Evolutionary conservation across 2,329 filamentous ascomycete genomes (phyloP).

Genomic region (Colletotrichum higginsianum): DNA sequence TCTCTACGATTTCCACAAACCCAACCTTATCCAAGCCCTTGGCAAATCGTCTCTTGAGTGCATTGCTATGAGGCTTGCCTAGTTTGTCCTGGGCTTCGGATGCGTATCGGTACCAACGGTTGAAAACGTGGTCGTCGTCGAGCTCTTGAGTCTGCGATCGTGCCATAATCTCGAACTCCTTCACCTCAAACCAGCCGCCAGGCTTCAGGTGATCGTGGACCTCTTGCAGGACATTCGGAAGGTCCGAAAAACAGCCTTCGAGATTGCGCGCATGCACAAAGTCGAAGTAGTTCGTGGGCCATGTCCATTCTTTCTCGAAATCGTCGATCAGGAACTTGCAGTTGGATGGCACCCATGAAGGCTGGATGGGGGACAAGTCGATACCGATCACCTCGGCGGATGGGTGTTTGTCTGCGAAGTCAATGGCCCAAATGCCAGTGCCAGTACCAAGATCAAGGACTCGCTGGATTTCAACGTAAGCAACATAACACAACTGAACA

Average conservation of each 20-base stretch:
- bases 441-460: slow-evolving; percentile 61
- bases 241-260: slow-evolving; percentile 71
- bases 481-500: slow-evolving; percentile 50
- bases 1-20: slow-evolving; percentile 43
- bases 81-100: slow-evolving; percentile 48
- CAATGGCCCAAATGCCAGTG: slow-evolving; percentile 62
- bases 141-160: slow-evolving; percentile 20
- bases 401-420: slow-evolving; percentile 61
- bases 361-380: slow-evolving; percentile 71
- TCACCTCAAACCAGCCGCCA: slow-evolving; percentile 51
- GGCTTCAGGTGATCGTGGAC: slow-evolving; percentile 64
- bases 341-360: slow-evolving; percentile 54
- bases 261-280: slow-evolving; percentile 75
- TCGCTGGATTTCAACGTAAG: slow-evolving; percentile 55
- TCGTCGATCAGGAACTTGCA: slow-evolving; percentile 56
- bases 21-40: slow-evolving; percentile 45
- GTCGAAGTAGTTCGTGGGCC: slow-evolving; percentile 61
- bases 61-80: slow-evolving; percentile 49
- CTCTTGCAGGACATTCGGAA: slow-evolving; percentile 67
- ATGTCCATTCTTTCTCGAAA: slow-evolving; percentile 60
- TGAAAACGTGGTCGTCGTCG: slow-evolving; percentile 17
- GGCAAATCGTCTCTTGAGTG: no score
- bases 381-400: slow-evolving; percentile 63
- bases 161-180: slow-evolving; percentile 47
- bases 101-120: slow-evolving; percentile 49